Evolutionary conservation across 2,329 filamentous ascomycete species (phyloP), one percentile per base, ranked within the genome.

Genomic region (Talaromyces sp.): DNA sequence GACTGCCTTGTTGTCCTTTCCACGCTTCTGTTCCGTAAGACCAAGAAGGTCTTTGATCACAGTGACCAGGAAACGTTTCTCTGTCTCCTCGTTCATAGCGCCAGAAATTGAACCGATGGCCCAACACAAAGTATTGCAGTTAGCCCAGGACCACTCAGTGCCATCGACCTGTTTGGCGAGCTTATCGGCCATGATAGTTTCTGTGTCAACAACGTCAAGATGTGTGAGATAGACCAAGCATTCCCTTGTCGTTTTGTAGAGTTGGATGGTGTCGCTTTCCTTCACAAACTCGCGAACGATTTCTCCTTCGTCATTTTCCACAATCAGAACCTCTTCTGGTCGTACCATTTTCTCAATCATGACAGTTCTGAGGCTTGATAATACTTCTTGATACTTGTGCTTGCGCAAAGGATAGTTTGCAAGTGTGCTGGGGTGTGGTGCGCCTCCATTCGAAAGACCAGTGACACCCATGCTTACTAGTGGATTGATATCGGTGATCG

Each of bases 261-360:
- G 86, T 80, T 99, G 95, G 52, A 99, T 97, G 0, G 95, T 99
- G 78, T 99, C 95, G 72, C 93, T 97, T 81, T 99, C 95, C 83
- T 99, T 99, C 76, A 99, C 95, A 70, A 99, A 99, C 75, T 99
- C 95, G 71, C 95, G 92, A 35, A 99, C 95, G 72, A 99, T 99
- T 77, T 99, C 95, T 68, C 96, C 95, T 79, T 99, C 95, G 68
- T 99, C 95, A 77, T 99, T 99, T 80, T 99, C 95, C n/a, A 99
- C 95, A 73, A 99, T 96, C 71, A 99, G 80, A 9, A 99, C 96
- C 80, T 99, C 96, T 80, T 99, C 95, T 0, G 95, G 95, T 50
- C 93, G 88, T 37, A 99, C 95, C 95, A 99, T 99, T 84, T 97
- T 97, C 82, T 99, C 95, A 68, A 99, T 98, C 95, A 99, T 99